These are phyloP conservation scores for Kazachstania viticola DNA, from an alignment of 805 yeast genomes.

Conservation along the genomic window DNA sequence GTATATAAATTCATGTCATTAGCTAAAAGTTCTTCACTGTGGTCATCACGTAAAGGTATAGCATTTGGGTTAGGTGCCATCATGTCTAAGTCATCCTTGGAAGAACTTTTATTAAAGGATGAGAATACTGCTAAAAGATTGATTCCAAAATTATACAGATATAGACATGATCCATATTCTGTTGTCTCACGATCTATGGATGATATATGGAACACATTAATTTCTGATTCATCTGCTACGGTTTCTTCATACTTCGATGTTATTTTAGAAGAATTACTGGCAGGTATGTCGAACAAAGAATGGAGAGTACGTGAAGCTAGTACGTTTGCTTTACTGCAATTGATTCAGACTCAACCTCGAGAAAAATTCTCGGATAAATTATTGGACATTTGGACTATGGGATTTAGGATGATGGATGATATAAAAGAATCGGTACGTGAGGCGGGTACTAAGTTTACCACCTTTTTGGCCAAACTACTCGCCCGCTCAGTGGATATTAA, in stretches of 20 bases:
- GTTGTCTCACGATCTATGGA: slow-evolving; percentile 74
- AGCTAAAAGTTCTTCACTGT: slow-evolving; percentile 74
- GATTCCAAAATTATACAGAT: slow-evolving; percentile 74
- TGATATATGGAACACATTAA: slow-evolving; percentile 72
- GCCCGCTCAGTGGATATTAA: slow-evolving; percentile 43
- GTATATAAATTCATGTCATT: slow-evolving; percentile 91
- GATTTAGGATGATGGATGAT: slow-evolving; percentile 85
- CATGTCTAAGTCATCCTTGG: slow-evolving; percentile 65
- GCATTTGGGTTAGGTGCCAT: slow-evolving; percentile 89
- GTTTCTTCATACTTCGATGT: slow-evolving; percentile 41
- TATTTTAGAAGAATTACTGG: slow-evolving; percentile 54
- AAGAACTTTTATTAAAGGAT: slow-evolving; percentile 45
- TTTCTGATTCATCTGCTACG: slow-evolving; percentile 42
- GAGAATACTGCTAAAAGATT: slow-evolving; percentile 43
- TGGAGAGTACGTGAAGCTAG: slow-evolving; percentile 93
- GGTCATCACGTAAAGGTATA: slow-evolving; percentile 90
- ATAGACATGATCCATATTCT: slow-evolving; percentile 72
- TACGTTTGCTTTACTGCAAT: slow-evolving; percentile 55
- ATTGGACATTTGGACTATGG: slow-evolving; percentile 75
- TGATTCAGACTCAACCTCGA: slow-evolving; percentile 47
- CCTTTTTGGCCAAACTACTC: slow-evolving; percentile 50
- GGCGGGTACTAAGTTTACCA: slow-evolving; percentile 63
- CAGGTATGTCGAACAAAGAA: slow-evolving; percentile 67
- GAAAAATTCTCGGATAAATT: slow-evolving; percentile 39
- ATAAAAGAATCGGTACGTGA: slow-evolving; percentile 85